Conservation (phyloP, 352 stramenopile species). For the Phytophthora constricta region DNA sequence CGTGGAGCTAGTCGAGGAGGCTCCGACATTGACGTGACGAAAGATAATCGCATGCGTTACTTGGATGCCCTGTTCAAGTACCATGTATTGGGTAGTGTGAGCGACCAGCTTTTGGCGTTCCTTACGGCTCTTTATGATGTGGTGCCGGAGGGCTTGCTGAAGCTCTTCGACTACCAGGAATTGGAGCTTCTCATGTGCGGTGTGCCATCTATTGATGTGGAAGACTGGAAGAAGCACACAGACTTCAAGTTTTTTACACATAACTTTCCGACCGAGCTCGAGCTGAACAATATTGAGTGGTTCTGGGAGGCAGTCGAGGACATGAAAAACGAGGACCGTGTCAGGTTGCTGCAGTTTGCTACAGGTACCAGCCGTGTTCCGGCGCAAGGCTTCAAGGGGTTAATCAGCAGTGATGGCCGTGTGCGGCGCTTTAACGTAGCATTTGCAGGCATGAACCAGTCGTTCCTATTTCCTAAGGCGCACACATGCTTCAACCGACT, state of each 20-base stretch:
- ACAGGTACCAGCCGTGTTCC: slow-evolving; percentile 84
- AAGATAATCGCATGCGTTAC: slow-evolving; percentile 96
- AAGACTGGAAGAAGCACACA: slow-evolving; percentile 85
- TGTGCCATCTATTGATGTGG: slow-evolving; percentile 78
- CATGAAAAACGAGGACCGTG: slow-evolving; percentile 76
- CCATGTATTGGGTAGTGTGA: slow-evolving; percentile 93
- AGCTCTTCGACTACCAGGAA: slow-evolving; percentile 99
- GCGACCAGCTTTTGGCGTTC: slow-evolving; percentile 89
- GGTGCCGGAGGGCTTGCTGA: slow-evolving; percentile 95
- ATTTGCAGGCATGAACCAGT: slow-evolving; percentile 68
- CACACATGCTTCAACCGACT: slow-evolving; percentile 90
- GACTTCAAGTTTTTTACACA: slow-evolving; percentile 81
- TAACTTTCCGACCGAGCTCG: slow-evolving; percentile 69
- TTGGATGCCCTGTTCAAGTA: slow-evolving; percentile 96
- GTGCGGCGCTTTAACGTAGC: slow-evolving; percentile 81
- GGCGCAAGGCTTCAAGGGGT: slow-evolving; percentile 82
- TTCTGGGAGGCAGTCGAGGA: slow-evolving; percentile 96
- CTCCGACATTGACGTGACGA: slow-evolving; percentile 92
- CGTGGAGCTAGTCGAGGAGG: slow-evolving; percentile 94
- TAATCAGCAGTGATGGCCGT: slow-evolving; percentile 84
- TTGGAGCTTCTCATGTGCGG: slow-evolving; percentile 97
- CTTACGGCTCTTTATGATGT: slow-evolving; percentile 96
- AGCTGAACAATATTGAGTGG: slow-evolving; percentile 94
- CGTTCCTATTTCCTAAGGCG: slow-evolving; percentile 77
- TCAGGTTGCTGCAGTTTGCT: slow-evolving; percentile 83